phyloP scores from a whole-genome alignment of 2,329 filamentous ascomycete species.

The Clonostachys solani region DNA sequence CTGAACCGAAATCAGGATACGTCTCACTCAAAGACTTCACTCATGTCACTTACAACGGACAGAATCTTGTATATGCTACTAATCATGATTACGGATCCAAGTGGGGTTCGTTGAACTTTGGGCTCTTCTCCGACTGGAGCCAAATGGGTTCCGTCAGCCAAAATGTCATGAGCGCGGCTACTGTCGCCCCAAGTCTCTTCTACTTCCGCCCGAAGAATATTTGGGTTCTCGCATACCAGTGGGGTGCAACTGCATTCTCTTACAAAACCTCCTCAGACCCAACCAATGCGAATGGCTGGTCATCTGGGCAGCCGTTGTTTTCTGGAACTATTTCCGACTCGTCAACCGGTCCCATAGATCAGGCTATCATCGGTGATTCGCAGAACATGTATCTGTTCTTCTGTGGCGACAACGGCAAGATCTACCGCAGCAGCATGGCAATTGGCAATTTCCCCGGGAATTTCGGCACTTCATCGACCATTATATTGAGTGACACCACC shows the following conservation, averaged over 20 bases:
- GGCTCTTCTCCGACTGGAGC: slow-evolving; percentile 46
- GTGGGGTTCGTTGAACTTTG: slow-evolving; percentile 58
- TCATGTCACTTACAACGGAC: slow-evolving; percentile 44
- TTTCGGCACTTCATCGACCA: slow-evolving; percentile 47
- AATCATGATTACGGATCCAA: slow-evolving; percentile 33
- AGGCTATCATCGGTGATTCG: slow-evolving; percentile 58
- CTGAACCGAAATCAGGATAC: slow-evolving; percentile 48
- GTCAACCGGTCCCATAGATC: slow-evolving; percentile 54
- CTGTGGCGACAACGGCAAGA: slow-evolving; percentile 60
- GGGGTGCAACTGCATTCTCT: slow-evolving; percentile 54
- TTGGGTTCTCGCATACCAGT: slow-evolving; percentile 65
- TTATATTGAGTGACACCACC: slow-evolving; percentile 45
- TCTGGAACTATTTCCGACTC: slow-evolving; percentile 45
- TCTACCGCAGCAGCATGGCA: slow-evolving; percentile 61
- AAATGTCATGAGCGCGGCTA: slow-evolving; percentile 40
- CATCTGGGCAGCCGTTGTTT: slow-evolving; percentile 48
- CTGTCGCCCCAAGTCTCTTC: slow-evolving; percentile 60
- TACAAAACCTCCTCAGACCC: slow-evolving; percentile 58
- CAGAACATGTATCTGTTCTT: slow-evolving; percentile 65
- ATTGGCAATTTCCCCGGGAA: slow-evolving; percentile 56
- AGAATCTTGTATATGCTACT: slow-evolving; percentile 58
- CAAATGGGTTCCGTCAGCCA: slow-evolving; percentile 47
- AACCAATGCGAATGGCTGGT: slow-evolving; percentile 54
- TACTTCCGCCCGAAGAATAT: slow-evolving; percentile 56
- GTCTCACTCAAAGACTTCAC: slow-evolving; percentile 62